Conservation (phyloP, 352 stramenopile genomes). For the Globisporangium recalcitrans region DNA sequence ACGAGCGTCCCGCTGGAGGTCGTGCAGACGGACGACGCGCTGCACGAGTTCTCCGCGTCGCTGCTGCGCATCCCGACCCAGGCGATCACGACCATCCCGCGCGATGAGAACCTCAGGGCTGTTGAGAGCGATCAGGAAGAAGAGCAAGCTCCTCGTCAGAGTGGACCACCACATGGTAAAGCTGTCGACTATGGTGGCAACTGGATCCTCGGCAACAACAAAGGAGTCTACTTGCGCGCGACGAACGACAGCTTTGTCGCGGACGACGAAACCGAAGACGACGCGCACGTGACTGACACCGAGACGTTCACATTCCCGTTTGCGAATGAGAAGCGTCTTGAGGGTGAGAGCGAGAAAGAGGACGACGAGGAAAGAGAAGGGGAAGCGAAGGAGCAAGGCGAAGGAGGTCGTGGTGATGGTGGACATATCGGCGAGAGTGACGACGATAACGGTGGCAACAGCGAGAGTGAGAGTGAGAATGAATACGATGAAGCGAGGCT, state of each 20-base stretch:
- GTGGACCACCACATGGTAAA: background rate
- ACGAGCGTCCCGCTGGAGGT: conserved; percentile 38
- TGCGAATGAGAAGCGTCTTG: conserved; percentile 24
- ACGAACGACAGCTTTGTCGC: conserved; percentile 69
- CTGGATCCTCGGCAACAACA: conserved; percentile 79
- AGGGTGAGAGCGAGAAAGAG: conserved; percentile 1
- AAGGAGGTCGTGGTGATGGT: background rate
- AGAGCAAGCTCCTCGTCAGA: conserved; percentile 1
- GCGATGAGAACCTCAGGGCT: conserved; percentile 43
- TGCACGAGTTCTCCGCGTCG: conserved; percentile 63
- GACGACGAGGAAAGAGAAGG: conserved; percentile 1
- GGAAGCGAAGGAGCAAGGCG: conserved; percentile 9
- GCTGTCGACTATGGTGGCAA: conserved; percentile 50
- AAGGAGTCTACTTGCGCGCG: conserved; percentile 66
- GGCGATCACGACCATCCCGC: conserved; percentile 72
- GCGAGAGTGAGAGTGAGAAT: conserved; percentile 28
- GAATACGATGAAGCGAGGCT: conserved; percentile 30
- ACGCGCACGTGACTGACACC: conserved; percentile 28
- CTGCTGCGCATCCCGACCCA: conserved; percentile 65
- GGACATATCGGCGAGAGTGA: background rate
- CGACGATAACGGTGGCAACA: conserved; percentile 11
- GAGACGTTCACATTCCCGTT: conserved; percentile 52
- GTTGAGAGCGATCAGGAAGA: conserved; percentile 18
- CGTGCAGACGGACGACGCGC: conserved; percentile 50
- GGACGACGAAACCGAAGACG: conserved; percentile 57